Conservation (phyloP, 306 rosid genomes). For the Echinosophora koreensis region DNA sequence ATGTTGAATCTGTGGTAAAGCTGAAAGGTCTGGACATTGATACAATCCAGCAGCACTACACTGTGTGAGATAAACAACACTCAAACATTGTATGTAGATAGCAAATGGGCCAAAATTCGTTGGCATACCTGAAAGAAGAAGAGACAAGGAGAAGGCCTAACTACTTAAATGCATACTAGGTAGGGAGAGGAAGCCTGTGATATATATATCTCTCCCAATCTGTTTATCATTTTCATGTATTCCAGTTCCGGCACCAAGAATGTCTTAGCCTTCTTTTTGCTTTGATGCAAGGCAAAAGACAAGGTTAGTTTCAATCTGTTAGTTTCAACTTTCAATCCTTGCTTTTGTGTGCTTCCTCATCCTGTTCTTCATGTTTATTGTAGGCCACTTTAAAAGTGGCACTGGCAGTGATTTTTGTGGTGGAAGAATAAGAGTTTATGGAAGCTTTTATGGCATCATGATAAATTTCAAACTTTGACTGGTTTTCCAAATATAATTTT, state of each 20-base stretch:
- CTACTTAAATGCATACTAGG: constrained; percentile 46
- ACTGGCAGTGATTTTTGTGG: constrained; percentile 40
- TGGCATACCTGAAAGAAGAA: constrained; percentile 37
- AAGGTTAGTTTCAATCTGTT: constrained; percentile 41
- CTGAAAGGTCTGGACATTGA: constrained; percentile 95
- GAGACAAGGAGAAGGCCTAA: constrained; percentile 51
- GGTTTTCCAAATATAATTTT: not conserved
- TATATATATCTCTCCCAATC: constrained; percentile 48
- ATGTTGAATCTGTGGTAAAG: constrained; percentile 98
- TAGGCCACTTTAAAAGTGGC: constrained; percentile 43
- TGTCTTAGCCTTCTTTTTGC: constrained; percentile 52
- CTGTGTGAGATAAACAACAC: constrained; percentile 63
- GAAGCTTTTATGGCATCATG: constrained; percentile 29
- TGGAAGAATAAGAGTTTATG: constrained; percentile 46
- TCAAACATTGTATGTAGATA: constrained; percentile 47
- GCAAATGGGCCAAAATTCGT: constrained; percentile 41
- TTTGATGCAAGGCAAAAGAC: constrained; percentile 45
- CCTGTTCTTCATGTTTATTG: constrained; percentile 35
- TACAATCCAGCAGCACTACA: constrained; percentile 93
- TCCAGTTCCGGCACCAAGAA: constrained; percentile 39
- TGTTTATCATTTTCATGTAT: constrained; percentile 48
- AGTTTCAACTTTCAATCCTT: constrained; percentile 27
- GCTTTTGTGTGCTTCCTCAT: constrained; percentile 38
- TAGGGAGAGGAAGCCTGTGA: constrained; percentile 59
- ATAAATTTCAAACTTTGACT: constrained; percentile 26